A percentile compares a stretch with the other conserved stretches of the same genome.
phyloP scores from a whole-genome alignment of 169 alveolate species.

The Miamiensis avidus region DNA sequence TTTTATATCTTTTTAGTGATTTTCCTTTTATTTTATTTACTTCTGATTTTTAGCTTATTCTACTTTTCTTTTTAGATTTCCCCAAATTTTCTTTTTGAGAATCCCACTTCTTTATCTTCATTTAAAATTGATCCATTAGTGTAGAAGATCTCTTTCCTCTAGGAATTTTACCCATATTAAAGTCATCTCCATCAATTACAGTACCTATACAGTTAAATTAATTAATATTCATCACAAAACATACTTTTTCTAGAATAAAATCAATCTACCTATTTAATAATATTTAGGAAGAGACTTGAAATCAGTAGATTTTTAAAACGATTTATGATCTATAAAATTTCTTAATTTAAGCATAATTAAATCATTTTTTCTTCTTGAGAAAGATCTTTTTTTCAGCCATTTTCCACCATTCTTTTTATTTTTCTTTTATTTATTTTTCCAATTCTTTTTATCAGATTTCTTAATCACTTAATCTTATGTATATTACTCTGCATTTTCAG shows the following conservation, averaged over 20 bases:
- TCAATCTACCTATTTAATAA: not conserved
- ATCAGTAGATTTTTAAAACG: not conserved
- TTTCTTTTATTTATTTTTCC: too few species aligned
- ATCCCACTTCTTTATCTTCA: not conserved
- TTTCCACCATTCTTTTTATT: not conserved
- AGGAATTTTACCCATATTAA: not conserved
- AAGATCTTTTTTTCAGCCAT: not conserved
- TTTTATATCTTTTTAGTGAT: too few species aligned
- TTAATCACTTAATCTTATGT: not conserved
- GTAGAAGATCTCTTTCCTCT: not conserved
- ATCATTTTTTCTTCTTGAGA: not conserved
- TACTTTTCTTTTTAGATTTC: not conserved
- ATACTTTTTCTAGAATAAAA: not conserved
- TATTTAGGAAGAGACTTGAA: not conserved
- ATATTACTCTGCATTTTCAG: not conserved
- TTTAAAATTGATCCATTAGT: not conserved
- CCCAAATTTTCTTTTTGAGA: not conserved
- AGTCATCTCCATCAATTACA: not conserved
- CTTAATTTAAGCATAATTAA: not conserved
- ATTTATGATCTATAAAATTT: not conserved
- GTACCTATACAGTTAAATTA: not conserved
- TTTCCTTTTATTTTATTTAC: not conserved
- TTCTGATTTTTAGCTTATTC: not conserved
- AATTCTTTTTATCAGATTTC: not conserved
- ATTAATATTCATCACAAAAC: not conserved